Conservation (phyloP, 768 basidiomycete genomes). For the Boletus eberwhitei region DNA sequence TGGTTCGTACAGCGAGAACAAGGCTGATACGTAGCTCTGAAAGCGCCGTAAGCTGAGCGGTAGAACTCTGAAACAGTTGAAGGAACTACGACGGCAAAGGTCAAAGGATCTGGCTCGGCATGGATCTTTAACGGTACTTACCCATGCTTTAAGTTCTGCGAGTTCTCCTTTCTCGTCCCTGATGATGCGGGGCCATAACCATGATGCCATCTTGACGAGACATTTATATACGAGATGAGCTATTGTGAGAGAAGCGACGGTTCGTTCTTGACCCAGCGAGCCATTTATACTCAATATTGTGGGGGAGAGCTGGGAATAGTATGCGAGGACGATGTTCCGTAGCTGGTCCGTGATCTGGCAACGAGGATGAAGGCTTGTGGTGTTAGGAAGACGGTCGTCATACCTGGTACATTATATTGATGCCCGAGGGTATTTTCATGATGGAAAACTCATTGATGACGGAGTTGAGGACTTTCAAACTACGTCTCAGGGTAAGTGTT, state of each 20-base stretch:
- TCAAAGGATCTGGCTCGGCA: not conserved
- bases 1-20: conserved; percentile 40
- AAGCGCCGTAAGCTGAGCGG: conserved; percentile 52
- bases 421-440: conserved; percentile 66
- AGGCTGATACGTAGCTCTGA: conserved; percentile 57
- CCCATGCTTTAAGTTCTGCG: conserved; percentile 51
- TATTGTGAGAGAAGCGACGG: conserved; percentile 47
- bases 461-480: conserved; percentile 60
- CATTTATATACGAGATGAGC: conserved; percentile 76
- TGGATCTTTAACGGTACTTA: conserved; percentile 26
- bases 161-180: conserved; percentile 43
- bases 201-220: conserved; percentile 63
- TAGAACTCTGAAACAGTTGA: conserved; percentile 59
- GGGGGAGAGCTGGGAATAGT: conserved; percentile 54
- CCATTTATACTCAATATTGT: conserved; percentile 32
- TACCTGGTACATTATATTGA: conserved; percentile 65
- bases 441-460: conserved; percentile 68
- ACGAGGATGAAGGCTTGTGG: not conserved
- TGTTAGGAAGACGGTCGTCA: conserved; percentile 10
- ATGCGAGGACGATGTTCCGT: conserved; percentile 51
- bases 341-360: conserved; percentile 34
- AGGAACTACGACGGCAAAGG: conserved; percentile 43
- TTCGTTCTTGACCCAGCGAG: conserved; percentile 36
- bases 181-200: conserved; percentile 61
- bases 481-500: conserved; percentile 52